Conservation (phyloP, 805 yeast genomes). For the Yarrowia sp. region DNA sequence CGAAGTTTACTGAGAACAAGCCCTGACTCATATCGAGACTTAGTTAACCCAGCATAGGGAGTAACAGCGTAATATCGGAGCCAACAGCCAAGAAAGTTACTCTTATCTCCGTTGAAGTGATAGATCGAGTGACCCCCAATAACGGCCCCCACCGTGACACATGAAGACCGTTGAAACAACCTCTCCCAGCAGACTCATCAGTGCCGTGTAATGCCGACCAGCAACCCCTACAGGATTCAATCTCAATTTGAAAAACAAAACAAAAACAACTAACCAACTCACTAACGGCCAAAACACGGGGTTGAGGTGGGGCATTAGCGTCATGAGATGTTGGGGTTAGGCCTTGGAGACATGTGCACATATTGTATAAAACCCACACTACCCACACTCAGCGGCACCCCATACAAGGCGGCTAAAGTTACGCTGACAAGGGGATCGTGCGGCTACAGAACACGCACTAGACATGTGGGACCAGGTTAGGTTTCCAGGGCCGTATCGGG, state of each 20-base stretch:
- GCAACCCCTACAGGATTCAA: not conserved
- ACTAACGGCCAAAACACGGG: not conserved
- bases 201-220: not conserved
- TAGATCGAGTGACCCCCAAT: not conserved
- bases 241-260: too few species aligned
- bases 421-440: constrained; percentile 20
- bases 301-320: not conserved
- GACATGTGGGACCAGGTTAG: not conserved
- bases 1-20: constrained; percentile 1
- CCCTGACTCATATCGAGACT: constrained; percentile 11
- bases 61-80: too few species aligned
- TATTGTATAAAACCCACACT: not conserved
- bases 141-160: not conserved
- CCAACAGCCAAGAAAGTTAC: not conserved
- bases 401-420: constrained; percentile 20
- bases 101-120: not conserved
- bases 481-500: constrained; percentile 4
- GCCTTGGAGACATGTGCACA: not conserved
- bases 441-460: not conserved
- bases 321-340: not conserved
- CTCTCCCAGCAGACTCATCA: not conserved
- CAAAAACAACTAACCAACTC: too few species aligned
- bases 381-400: too few species aligned
- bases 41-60: not conserved
- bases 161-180: too few species aligned